A percentile compares a stretch with the other conserved stretches of the same genome.
These are phyloP conservation scores for Elongisporangium prolatum DNA, from an alignment of 352 stramenopile species.

Conservation along the genomic window DNA sequence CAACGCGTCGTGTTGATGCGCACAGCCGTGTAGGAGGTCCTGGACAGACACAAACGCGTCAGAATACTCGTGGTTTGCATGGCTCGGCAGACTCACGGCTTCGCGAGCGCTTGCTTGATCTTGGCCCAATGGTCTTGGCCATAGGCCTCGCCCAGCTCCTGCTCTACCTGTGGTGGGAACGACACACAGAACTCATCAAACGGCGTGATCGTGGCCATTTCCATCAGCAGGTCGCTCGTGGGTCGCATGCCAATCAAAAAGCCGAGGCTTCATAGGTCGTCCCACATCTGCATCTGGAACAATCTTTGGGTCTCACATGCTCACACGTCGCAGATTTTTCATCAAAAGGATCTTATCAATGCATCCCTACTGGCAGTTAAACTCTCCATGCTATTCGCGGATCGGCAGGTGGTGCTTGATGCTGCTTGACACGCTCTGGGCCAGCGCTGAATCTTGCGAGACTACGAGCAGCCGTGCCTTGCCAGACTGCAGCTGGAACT, in stretches of 20 bases:
- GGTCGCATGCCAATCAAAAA: slow-evolving; percentile 1
- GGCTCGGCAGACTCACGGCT: slow-evolving; percentile 31
- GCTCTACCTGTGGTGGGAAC: slow-evolving; percentile 66
- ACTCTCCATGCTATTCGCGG: slow-evolving; percentile 5
- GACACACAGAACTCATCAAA: slow-evolving; percentile 64
- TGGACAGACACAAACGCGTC: slow-evolving; percentile 27
- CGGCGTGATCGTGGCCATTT: slow-evolving; percentile 10
- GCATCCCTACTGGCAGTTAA: not conserved
- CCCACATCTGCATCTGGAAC: not conserved
- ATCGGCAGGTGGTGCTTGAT: slow-evolving; percentile 50
- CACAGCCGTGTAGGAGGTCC: slow-evolving; percentile 54
- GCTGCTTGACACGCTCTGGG: slow-evolving; percentile 39
- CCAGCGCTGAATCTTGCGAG: slow-evolving; percentile 44
- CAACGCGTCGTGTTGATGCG: slow-evolving; percentile 74
- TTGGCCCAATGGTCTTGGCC: slow-evolving; percentile 53
- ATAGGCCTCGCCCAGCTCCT: slow-evolving; percentile 53
- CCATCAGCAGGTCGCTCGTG: slow-evolving; percentile 8
- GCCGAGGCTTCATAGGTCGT: not conserved
- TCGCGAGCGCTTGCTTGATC: slow-evolving; percentile 72
- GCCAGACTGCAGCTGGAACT: slow-evolving; percentile 58
- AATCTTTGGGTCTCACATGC: not conserved
- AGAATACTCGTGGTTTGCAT: slow-evolving; percentile 5
- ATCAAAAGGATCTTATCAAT: not conserved
- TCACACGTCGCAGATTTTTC: not conserved
- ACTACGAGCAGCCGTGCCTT: slow-evolving; percentile 62